A percentile compares a stretch with the other conserved stretches of the same genome.
Evolutionary conservation across 2,329 filamentous ascomycete genomes (phyloP).

Genomic region (Cytospora paraplurivora): DNA sequence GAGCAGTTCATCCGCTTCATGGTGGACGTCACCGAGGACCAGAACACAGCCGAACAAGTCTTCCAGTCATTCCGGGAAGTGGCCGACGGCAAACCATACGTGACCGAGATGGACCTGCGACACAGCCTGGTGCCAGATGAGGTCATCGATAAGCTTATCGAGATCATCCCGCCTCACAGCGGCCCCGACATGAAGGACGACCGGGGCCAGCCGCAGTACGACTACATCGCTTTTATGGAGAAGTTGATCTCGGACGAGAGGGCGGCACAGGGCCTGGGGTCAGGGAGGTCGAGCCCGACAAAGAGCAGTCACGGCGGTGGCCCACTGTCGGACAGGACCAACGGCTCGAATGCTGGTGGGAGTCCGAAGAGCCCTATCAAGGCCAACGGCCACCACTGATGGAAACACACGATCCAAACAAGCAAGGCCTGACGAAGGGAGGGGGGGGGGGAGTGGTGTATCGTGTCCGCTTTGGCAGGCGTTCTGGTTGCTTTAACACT

Average conservation of each 20-base stretch:
- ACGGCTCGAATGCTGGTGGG: conserved; percentile 36
- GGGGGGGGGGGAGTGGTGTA: conserved; percentile 7
- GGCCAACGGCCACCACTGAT: conserved; percentile 40
- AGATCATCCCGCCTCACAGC: conserved; percentile 81
- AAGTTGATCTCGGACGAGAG: conserved; percentile 63
- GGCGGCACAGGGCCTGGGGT: conserved; percentile 23
- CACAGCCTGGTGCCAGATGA: conserved; percentile 96
- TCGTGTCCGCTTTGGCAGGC: not conserved
- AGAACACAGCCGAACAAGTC: conserved; percentile 97
- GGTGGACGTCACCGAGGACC: conserved; percentile 98
- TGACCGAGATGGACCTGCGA: conserved; percentile 94
- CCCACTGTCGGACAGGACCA: conserved; percentile 31
- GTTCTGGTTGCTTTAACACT: conserved; percentile 8
- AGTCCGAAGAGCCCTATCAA: conserved; percentile 40
- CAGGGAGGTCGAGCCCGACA: conserved; percentile 27
- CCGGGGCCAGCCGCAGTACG: conserved; percentile 81
- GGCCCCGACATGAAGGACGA: conserved; percentile 88
- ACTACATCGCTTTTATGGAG: conserved; percentile 98
- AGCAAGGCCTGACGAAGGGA: conserved; percentile 42
- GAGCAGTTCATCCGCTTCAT: conserved; percentile 99
- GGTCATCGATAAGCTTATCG: conserved; percentile 88
- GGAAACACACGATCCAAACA: conserved; percentile 6
- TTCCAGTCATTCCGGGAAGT: conserved; percentile 98
- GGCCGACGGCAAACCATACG: conserved; percentile 97
- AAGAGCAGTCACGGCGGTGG: conserved; percentile 20